These are phyloP conservation scores for Toxoplasma gondii DNA, from an alignment of 169 alveolate genomes.

Conservation along the genomic window DNA sequence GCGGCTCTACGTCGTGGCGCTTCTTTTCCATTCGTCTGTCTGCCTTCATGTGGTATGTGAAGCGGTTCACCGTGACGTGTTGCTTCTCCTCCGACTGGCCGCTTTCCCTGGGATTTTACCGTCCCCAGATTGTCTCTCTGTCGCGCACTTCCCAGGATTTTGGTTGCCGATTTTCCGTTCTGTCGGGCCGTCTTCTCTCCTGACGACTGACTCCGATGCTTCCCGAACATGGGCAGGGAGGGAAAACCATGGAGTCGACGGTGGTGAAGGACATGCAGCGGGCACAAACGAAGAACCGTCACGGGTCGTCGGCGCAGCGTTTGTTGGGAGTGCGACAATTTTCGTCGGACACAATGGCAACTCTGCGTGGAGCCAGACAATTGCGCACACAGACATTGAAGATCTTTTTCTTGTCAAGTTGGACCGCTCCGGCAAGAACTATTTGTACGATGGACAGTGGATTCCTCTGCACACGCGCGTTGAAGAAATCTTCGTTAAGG, in stretches of 20 bases:
- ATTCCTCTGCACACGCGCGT: slow-evolving; percentile 47
- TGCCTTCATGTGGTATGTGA: too few relatives aligned
- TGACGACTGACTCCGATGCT: neutral
- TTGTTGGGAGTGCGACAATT: slow-evolving; percentile 48
- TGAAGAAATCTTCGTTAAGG: slow-evolving; percentile 56
- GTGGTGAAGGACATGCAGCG: slow-evolving; percentile 12
- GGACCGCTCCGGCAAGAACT: slow-evolving; percentile 45
- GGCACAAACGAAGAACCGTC: slow-evolving; percentile 12
- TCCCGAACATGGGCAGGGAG: neutral
- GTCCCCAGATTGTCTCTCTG: neutral
- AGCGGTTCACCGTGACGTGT: too few relatives aligned
- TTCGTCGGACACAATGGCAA: slow-evolving; percentile 61
- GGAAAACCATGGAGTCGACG: neutral
- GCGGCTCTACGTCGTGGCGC: too few relatives aligned
- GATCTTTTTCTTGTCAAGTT: slow-evolving; percentile 54
- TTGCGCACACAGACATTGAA: slow-evolving; percentile 63
- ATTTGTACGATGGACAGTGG: slow-evolving; percentile 56
- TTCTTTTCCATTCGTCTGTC: too few relatives aligned
- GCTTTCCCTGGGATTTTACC: neutral
- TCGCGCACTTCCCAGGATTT: slow-evolving; percentile 30
- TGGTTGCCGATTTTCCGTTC: slow-evolving; percentile 55
- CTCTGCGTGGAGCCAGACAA: slow-evolving; percentile 64
- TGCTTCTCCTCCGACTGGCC: too few relatives aligned
- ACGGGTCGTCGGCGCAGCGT: slow-evolving; percentile 54
- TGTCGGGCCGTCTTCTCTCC: slow-evolving; percentile 29